phyloP scores from a whole-genome alignment of 495 filamentous ascomycete species.

The Usnea hakonensis region DNA sequence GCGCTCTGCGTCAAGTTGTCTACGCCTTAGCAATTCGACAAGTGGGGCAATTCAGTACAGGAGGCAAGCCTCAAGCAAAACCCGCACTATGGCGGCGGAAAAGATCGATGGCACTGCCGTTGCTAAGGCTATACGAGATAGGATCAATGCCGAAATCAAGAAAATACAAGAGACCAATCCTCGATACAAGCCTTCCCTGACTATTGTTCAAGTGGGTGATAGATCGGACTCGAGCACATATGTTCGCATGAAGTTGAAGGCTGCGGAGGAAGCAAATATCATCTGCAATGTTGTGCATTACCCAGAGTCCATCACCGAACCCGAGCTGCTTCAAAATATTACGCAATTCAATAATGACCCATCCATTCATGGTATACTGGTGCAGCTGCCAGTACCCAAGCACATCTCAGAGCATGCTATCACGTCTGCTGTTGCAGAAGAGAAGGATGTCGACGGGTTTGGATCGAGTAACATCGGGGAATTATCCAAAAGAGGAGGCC shows the following conservation, averaged over 20 bases:
- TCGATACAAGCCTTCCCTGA: constrained; percentile 77
- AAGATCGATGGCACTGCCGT: constrained; percentile 96
- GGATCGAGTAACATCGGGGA: constrained; percentile 90
- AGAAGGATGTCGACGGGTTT: constrained; percentile 98
- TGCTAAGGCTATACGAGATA: constrained; percentile 79
- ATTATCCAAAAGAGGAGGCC: constrained; percentile 85
- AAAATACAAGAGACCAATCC: constrained; percentile 73
- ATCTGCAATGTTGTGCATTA: constrained; percentile 77
- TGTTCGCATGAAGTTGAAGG: constrained; percentile 99
- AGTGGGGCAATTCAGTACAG: neutral
- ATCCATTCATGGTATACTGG: constrained; percentile 81
- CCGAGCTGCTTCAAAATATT: constrained; percentile 77
- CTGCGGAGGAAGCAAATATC: constrained; percentile 90
- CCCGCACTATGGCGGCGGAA: constrained; percentile 64
- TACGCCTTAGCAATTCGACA: neutral
- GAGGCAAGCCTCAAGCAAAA: constrained; percentile 43
- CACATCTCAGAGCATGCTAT: constrained; percentile 83
- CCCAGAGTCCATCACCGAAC: constrained; percentile 71
- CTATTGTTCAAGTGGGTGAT: constrained; percentile 91
- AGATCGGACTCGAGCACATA: constrained; percentile 95
- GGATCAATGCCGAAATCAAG: constrained; percentile 68
- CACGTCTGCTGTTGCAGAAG: constrained; percentile 81
- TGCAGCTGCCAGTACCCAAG: constrained; percentile 83
- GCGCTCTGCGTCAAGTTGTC: neutral
- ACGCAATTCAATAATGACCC: constrained; percentile 79